Percentiles rank a stretch among this genome's conserved stretches.
phyloP scores from a whole-genome alignment of 805 yeast species.

The Candida loeiensis region DNA sequence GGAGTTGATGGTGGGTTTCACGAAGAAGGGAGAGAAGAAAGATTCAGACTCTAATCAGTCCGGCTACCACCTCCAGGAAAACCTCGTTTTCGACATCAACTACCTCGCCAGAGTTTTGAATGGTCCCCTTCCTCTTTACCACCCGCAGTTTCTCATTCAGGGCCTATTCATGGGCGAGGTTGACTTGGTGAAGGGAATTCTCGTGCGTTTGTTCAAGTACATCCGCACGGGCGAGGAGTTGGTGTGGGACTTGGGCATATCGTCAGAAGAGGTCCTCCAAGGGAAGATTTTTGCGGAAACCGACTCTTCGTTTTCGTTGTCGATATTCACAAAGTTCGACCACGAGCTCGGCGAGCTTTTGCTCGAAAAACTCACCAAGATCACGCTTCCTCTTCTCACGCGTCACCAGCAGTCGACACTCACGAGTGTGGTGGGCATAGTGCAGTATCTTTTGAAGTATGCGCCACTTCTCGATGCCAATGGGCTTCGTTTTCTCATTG shows the following conservation, averaged over 20 bases:
- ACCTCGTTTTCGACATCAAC: slow-evolving; percentile 44
- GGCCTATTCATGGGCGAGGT: slow-evolving; percentile 60
- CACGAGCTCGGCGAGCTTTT: slow-evolving; percentile 45
- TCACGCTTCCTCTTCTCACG: slow-evolving; percentile 74
- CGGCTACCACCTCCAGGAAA: slow-evolving; percentile 11
- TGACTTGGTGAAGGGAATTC: slow-evolving; percentile 51
- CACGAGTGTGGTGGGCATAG: slow-evolving; percentile 62
- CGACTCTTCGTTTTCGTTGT: neutral
- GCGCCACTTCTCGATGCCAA: slow-evolving; percentile 50
- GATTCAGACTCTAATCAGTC: slow-evolving; percentile 10
- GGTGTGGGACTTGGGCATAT: slow-evolving; percentile 33
- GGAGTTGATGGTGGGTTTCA: slow-evolving; percentile 34
- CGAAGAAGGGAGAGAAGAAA: slow-evolving; percentile 6
- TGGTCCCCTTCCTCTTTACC: slow-evolving; percentile 87
- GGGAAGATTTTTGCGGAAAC: neutral
- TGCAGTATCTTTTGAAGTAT: slow-evolving; percentile 50
- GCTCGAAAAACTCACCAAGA: slow-evolving; percentile 56
- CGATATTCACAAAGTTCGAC: slow-evolving; percentile 28
- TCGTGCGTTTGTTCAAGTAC: slow-evolving; percentile 49
- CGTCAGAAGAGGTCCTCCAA: slow-evolving; percentile 7
- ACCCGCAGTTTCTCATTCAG: slow-evolving; percentile 85
- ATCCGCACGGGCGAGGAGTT: slow-evolving; percentile 40
- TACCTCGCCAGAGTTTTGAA: slow-evolving; percentile 74
- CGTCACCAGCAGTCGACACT: slow-evolving; percentile 90
- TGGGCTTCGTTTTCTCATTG: slow-evolving; percentile 69